Percentiles rank a stretch among this genome's conserved stretches.
phyloP scores from a whole-genome alignment of 805 yeast genomes.

The Alloascoidea africana region DNA sequence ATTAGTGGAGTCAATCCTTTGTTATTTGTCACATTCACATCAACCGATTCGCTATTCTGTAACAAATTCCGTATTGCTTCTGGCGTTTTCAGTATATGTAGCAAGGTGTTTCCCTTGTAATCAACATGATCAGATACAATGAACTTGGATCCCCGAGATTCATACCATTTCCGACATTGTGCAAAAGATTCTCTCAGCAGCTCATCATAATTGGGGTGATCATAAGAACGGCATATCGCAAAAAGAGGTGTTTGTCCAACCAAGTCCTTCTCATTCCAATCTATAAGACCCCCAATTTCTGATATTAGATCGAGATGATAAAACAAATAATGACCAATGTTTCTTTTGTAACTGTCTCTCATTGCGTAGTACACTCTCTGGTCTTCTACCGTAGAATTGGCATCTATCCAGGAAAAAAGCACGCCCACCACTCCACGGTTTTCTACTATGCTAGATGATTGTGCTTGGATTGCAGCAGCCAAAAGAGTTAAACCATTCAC shows the following conservation, averaged over 20 bases:
- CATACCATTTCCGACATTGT: conserved; percentile 29
- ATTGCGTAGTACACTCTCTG: conserved; percentile 30
- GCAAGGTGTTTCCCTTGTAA: conserved; percentile 52
- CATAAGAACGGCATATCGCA: conserved; percentile 66
- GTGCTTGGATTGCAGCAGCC: conserved; percentile 43
- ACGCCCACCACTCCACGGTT: no score
- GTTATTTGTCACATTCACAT: conserved; percentile 46
- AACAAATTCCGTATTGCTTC: conserved; percentile 24
- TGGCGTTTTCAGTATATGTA: conserved; percentile 52
- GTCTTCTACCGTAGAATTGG: conserved; percentile 31
- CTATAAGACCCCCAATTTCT: conserved; percentile 37
- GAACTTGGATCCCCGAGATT: conserved; percentile 4
- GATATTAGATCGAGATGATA: conserved; percentile 36
- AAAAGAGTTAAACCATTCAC: conserved; percentile 40
- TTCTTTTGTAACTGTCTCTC: conserved; percentile 37
- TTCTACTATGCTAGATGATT: conserved; percentile 19
- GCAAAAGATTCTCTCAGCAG: conserved; percentile 31
- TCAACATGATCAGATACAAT: conserved; percentile 49
- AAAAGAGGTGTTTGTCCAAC: conserved; percentile 69
- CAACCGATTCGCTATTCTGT: conserved; percentile 20
- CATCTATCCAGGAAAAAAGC: no score
- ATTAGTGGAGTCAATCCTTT: conserved; percentile 55
- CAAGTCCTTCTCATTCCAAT: conserved; percentile 56
- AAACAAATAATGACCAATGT: conserved; percentile 61
- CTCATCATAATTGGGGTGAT: conserved; percentile 43